Conservation (phyloP, 1,284 basidiomycete species). For the Ceratobasidium sp. region DNA sequence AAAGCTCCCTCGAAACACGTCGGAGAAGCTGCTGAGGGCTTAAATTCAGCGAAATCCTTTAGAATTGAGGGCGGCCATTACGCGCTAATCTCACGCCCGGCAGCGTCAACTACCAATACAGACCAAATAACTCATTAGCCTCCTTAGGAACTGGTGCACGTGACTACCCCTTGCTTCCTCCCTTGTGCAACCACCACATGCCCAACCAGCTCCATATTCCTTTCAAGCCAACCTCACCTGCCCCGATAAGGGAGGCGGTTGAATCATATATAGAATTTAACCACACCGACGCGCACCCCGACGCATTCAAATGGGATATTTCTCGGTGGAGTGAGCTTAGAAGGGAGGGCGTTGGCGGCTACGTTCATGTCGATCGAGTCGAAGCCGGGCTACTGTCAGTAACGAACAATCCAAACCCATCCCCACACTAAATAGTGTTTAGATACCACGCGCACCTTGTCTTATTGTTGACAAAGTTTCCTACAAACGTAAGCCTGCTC, state of each 20-base stretch:
- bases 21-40: too few species aligned
- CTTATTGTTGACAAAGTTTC: constrained; percentile 79
- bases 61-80: background rate
- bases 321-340: constrained; percentile 75
- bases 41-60: too few species aligned
- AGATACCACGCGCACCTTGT: constrained; percentile 92
- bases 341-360: constrained; percentile 66
- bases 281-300: constrained; percentile 83
- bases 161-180: constrained; percentile 3
- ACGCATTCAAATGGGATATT: constrained; percentile 87
- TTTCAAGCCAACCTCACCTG: constrained; percentile 74
- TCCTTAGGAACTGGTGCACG: background rate
- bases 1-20: too few species aligned
- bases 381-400: constrained; percentile 63
- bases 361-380: constrained; percentile 69
- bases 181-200: constrained; percentile 59
- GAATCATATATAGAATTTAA: constrained; percentile 74
- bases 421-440: constrained; percentile 46
- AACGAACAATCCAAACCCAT: constrained; percentile 32
- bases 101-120: background rate
- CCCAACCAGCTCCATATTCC: constrained; percentile 83
- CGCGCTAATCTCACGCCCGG: background rate
- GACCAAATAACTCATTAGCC: constrained; percentile 3
- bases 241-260: constrained; percentile 69
- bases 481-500: constrained; percentile 65